Evolutionary conservation across 768 basidiomycete genomes (phyloP).

Genomic region (Dioszegia crocea): DNA sequence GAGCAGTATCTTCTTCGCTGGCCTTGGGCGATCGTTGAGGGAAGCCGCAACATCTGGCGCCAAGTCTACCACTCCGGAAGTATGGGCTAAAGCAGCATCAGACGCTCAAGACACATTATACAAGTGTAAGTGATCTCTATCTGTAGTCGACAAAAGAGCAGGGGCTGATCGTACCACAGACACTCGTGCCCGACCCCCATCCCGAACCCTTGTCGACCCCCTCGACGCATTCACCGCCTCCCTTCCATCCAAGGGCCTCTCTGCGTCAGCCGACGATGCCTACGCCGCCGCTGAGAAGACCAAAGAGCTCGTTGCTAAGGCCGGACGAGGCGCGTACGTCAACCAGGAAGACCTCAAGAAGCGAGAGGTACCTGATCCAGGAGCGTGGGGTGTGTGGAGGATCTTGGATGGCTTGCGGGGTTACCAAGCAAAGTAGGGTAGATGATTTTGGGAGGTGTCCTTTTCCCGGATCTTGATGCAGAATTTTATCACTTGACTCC

Average conservation of each 20-base stretch:
- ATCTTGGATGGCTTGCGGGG: conserved; percentile 39
- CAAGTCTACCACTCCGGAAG: conserved; percentile 54
- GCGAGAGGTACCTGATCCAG: conserved; percentile 73
- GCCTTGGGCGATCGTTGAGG: conserved; percentile 69
- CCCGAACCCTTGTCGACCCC: conserved; percentile 89
- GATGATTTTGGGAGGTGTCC: not conserved
- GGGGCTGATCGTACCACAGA: conserved; percentile 46
- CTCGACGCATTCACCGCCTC: conserved; percentile 68
- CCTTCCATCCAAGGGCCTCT: conserved; percentile 51
- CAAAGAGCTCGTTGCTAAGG: conserved; percentile 71
- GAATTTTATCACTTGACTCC: no score
- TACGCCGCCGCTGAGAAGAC: conserved; percentile 68
- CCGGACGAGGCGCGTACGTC: conserved; percentile 83
- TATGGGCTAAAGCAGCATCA: conserved; percentile 62
- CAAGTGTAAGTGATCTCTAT: conserved; percentile 30
- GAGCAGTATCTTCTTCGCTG: conserved; percentile 81
- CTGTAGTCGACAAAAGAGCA: not conserved
- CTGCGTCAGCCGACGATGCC: conserved; percentile 60
- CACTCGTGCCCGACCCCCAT: conserved; percentile 82
- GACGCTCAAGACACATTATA: conserved; percentile 44
- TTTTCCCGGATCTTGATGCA: not conserved
- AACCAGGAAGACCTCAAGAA: conserved; percentile 54
- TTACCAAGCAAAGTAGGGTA: conserved; percentile 19
- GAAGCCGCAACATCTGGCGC: conserved; percentile 42
- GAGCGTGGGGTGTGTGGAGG: conserved; percentile 74